Evolutionary conservation across 129 eudicot genomes (phyloP), one percentile per base, ranked within the genome.

Genomic region (Heracleum sosnowskyi): DNA sequence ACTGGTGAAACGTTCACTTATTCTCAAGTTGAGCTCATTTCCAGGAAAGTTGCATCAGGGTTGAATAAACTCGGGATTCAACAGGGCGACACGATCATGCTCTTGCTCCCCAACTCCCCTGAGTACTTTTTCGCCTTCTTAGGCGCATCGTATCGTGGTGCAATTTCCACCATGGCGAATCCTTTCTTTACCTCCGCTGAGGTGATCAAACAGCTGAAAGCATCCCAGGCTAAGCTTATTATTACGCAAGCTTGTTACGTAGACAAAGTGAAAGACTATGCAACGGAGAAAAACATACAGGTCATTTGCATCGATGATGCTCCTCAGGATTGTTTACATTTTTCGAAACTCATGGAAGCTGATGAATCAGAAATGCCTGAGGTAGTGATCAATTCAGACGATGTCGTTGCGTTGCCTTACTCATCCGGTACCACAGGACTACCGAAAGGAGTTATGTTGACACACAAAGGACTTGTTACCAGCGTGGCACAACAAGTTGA

Each of bases 401-500:
- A 93, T 73, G 93, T 88, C 35, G 98, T 93, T 34, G 97, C 96
- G 62, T 84, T 93, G 2, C 97, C 98, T 57, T 94, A 94, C 75
- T 94, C 98, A 2, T 94, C 98, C 16, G 98, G 98, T 0, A 93
- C 98, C 13, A 94, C 98, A 1, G 98, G 98, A 33, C 73, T 94
- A 8, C 97, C 98, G 0, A 94, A 94, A 81, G 98, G 98, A 12
- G 98, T 94, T 31, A 94, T 94, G 98, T 82, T 94, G 55, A 94
- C 97, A 36, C 98, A 94, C 81, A 91, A 94, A 80, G 96, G 97
- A 28, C 87, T 84, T 1, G 96, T 91, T 26, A 91, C 98, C 13
- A 94, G 97, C 76, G 96, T 91, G n/a, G 98, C 96, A 0, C 98
- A 94, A 31, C 98, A 94, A 74, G 98, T 94, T 2, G 98, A 94